Conservation (phyloP, 768 basidiomycete genomes). For the Kwoniella sp. region DNA sequence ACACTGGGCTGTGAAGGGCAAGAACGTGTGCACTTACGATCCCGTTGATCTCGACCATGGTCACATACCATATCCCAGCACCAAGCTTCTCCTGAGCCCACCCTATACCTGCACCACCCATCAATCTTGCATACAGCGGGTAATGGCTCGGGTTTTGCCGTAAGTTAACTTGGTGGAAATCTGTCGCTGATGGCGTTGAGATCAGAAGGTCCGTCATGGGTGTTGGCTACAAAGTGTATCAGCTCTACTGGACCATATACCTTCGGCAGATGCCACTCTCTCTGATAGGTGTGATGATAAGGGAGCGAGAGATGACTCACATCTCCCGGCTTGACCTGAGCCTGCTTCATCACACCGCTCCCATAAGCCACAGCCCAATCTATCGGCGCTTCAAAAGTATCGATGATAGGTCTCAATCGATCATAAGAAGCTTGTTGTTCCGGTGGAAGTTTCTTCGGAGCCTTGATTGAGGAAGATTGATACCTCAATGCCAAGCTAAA, state of each 20-base stretch:
- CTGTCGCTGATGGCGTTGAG: conserved; percentile 86
- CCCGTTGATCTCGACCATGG: conserved; percentile 79
- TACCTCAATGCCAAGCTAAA: no score
- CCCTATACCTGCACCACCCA: conserved; percentile 82
- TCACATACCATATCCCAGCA: conserved; percentile 96
- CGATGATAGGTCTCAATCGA: conserved; percentile 60
- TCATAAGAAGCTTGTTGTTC: conserved; percentile 33
- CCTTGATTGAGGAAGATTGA: not conserved
- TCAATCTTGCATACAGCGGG: conserved; percentile 76
- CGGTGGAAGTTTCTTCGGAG: conserved; percentile 9
- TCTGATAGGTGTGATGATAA: no score
- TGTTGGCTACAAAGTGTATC: conserved; percentile 44
- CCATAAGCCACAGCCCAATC: conserved; percentile 98
- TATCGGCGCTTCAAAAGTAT: conserved; percentile 81
- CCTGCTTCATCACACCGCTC: conserved; percentile 93
- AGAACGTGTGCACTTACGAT: conserved; percentile 64
- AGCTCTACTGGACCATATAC: no score
- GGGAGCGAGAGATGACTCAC: conserved; percentile 22
- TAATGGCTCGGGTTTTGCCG: conserved; percentile 89
- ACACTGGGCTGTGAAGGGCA: no score
- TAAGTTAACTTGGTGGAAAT: conserved; percentile 97
- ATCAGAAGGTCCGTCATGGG: conserved; percentile 98
- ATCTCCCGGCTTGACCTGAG: conserved; percentile 58
- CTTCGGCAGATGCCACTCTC: no score
- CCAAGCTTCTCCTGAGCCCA: conserved; percentile 64